These are phyloP conservation scores for Amanita rimosa DNA, from an alignment of 768 basidiomycete species.

Conservation along the genomic window DNA sequence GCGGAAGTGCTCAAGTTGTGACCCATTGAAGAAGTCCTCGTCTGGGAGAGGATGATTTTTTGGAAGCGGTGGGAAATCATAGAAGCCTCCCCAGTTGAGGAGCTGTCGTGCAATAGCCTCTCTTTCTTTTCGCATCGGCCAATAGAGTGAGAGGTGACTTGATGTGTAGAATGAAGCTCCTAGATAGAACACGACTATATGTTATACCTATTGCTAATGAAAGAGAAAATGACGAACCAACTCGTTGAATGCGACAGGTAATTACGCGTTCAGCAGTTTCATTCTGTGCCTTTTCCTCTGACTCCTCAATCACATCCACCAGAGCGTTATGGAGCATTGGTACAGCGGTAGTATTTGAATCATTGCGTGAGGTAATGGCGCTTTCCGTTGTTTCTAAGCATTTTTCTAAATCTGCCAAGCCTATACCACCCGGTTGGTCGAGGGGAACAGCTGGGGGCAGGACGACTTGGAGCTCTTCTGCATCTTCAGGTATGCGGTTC, in stretches of 20 bases:
- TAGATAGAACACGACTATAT: not conserved
- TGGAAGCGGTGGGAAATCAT: conserved; percentile 18
- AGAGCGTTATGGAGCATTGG: not conserved
- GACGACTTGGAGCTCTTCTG: conserved; percentile 16
- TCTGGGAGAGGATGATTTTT: conserved; percentile 12
- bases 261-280: conserved; percentile 1
- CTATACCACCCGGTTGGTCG: conserved; percentile 19
- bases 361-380: not conserved
- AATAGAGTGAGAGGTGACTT: not conserved
- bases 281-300: not conserved
- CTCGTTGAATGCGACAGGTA: not conserved
- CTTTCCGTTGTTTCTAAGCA: conserved; percentile 12
- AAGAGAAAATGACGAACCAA: not conserved
- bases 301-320: not conserved
- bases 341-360: not conserved
- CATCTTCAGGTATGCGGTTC: conserved; percentile 20
- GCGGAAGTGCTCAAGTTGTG: conserved; percentile 15
- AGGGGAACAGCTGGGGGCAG: conserved; percentile 12
- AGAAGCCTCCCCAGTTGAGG: conserved; percentile 28
- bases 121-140: not conserved
- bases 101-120: conserved; percentile 3
- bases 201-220: not conserved
- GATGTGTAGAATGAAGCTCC: not conserved
- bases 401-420: conserved; percentile 23
- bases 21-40: conserved; percentile 13